Evolutionary conservation across 108 stramenopile genomes (phyloP).

Genomic region (Nitzschia sp.): DNA sequence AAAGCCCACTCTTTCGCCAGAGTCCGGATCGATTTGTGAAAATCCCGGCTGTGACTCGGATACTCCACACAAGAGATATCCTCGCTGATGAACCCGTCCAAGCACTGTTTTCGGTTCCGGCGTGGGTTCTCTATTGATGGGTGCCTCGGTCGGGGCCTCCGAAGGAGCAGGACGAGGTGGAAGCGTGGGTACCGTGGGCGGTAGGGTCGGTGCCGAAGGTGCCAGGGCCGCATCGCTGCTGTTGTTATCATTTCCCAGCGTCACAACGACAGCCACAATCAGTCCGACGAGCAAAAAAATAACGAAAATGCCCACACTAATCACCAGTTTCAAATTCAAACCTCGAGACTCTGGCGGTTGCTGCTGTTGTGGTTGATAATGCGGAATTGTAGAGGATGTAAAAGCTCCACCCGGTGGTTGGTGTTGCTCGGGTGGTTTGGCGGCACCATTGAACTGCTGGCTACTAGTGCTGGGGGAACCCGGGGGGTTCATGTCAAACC

Average conservation of each 20-base stretch:
- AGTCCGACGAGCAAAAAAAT: constrained; percentile 4
- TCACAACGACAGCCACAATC: constrained; percentile 7
- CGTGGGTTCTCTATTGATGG: not conserved
- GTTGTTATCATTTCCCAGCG: not conserved
- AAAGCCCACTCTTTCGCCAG: constrained; percentile 1
- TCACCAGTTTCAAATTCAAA: constrained; percentile 5
- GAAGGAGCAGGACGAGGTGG: not conserved
- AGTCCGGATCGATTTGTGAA: not conserved
- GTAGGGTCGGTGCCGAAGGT: not conserved
- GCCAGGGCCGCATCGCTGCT: not conserved
- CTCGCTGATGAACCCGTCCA: constrained; percentile 18
- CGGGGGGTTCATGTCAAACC: not conserved
- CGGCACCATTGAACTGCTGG: not conserved
- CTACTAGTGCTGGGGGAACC: not conserved
- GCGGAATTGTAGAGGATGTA: not conserved
- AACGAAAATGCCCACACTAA: constrained; percentile 1
- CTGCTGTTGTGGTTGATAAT: not conserved
- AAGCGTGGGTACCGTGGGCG: not conserved
- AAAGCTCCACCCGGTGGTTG: not conserved
- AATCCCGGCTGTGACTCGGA: constrained; percentile 14
- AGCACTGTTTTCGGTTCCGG: constrained; percentile 1
- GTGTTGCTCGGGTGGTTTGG: not conserved
- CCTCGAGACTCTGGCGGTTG: not conserved
- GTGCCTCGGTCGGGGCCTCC: not conserved
- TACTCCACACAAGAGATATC: constrained; percentile 27